phyloP scores from a whole-genome alignment of 2,329 filamentous ascomycete genomes.

The Drechslerella dactyloides region DNA sequence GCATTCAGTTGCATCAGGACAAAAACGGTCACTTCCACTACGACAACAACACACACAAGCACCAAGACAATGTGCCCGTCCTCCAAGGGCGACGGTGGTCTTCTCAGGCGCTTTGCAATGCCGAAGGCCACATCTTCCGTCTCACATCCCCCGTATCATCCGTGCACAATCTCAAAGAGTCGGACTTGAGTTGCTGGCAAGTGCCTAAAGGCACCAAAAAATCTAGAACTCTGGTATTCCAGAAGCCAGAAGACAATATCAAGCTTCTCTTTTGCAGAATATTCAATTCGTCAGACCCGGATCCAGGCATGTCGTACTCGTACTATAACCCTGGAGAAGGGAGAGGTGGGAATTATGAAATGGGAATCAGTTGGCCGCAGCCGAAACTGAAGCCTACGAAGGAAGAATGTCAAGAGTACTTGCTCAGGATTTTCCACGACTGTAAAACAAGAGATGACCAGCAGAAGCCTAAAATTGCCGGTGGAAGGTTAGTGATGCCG shows the following conservation, averaged over 20 bases:
- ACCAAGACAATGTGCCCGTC: no score
- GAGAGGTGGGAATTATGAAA: neutral
- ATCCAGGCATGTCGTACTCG: neutral
- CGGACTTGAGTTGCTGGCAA: neutral
- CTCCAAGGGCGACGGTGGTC: no score
- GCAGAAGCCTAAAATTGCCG: neutral
- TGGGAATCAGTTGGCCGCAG: slow-evolving; percentile 8
- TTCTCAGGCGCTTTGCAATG: no score
- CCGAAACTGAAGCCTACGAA: neutral
- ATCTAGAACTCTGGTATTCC: neutral
- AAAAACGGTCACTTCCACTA: no score
- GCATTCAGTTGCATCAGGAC: no score
- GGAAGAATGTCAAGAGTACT: neutral
- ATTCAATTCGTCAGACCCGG: neutral
- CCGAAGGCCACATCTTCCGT: no score
- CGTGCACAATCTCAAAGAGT: neutral
- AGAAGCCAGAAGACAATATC: neutral
- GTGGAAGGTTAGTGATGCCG: slow-evolving; percentile 14
- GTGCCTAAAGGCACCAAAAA: neutral
- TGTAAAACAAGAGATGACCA: neutral
- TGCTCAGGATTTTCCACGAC: slow-evolving; percentile 10
- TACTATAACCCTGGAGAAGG: neutral
- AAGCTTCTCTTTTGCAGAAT: neutral
- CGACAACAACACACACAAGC: no score
- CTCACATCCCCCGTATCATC: no score